Base-by-base conservation (phyloP, 2,329 filamentous ascomycete species). In the Fusarium annulatum region DNA sequence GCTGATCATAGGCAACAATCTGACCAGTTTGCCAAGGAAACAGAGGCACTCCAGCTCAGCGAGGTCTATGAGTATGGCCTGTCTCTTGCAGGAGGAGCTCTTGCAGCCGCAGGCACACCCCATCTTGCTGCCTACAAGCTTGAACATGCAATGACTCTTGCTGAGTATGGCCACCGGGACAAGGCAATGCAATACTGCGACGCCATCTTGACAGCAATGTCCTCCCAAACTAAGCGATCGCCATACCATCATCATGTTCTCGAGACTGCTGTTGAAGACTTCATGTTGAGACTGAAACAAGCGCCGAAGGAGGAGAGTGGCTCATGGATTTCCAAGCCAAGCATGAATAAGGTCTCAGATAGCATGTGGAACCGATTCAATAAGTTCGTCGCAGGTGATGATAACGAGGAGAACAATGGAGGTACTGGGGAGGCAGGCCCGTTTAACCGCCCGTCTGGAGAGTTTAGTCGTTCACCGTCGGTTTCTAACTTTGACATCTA, bases 171-270 rank as follows among this genome's bases (percentile, higher is more conserved):
- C 2, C 89, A 92, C 75, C 90, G 91, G 67, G 89, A 92, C 53
- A 95, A 97, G 81, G 95, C 97, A 3, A 88, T 97, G 77, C 91
- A 94, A 66, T 99, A 99, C 79, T 98, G 95, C 81, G 96, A 98
- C 76, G 88, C 91, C 11, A 95, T 99, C 75, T 88, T 89, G 41
- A 84, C 88, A 18, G 90, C 93, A 2, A 93, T 97, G 70, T 93
- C 91, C 56, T 89, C 93, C 9, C 94, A 94, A 75, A 97, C 95
- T 1, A 93, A 93, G 79, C 87, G 93, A 41, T 98, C 95, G 10
- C 92, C 92, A 6, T 98, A 99, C 82, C 94, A 98, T 80, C 92
- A 98, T 78, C 85, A 88, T 19, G 83, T 91, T 36, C 87, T 99
- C 49, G 91, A 96, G 69, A 86, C 88, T 16, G 89, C 91, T 36